phyloP scores from a whole-genome alignment of 176 grass and related monocot species.

The Musa acuminata region DNA sequence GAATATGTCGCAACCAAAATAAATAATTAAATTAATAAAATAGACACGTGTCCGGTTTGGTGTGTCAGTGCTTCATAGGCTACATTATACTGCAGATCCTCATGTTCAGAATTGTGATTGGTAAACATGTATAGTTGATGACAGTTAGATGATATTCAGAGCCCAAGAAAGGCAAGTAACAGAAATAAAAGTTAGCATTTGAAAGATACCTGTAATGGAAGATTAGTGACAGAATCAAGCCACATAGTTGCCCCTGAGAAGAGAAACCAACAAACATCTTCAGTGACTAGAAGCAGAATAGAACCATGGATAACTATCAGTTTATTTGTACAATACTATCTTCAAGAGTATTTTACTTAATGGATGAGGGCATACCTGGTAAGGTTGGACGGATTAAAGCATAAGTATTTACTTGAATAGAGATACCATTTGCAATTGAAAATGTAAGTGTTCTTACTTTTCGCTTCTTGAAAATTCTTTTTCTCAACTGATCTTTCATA shows the following conservation, averaged over 20 bases:
- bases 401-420: slow-evolving; percentile 89
- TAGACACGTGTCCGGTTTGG: too few species aligned
- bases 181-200: neutral
- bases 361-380: slow-evolving; percentile 42
- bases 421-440: slow-evolving; percentile 68
- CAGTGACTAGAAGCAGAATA: neutral
- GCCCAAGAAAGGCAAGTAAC: neutral
- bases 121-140: neutral
- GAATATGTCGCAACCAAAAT: too few species aligned
- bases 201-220: slow-evolving; percentile 71
- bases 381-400: slow-evolving; percentile 63
- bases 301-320: neutral
- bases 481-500: slow-evolving; percentile 87
- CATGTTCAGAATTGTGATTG: neutral
- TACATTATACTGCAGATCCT: neutral
- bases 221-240: slow-evolving; percentile 91
- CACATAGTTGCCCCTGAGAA: slow-evolving; percentile 60
- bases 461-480: slow-evolving; percentile 78
- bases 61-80: too few species aligned
- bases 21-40: too few species aligned
- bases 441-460: slow-evolving; percentile 86
- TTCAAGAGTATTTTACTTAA: slow-evolving; percentile 6
- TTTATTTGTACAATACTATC: neutral
- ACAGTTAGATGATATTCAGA: neutral
- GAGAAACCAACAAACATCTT: slow-evolving; percentile 18